phyloP scores from a whole-genome alignment of 768 basidiomycete species.

The Amanita thiersii region DNA sequence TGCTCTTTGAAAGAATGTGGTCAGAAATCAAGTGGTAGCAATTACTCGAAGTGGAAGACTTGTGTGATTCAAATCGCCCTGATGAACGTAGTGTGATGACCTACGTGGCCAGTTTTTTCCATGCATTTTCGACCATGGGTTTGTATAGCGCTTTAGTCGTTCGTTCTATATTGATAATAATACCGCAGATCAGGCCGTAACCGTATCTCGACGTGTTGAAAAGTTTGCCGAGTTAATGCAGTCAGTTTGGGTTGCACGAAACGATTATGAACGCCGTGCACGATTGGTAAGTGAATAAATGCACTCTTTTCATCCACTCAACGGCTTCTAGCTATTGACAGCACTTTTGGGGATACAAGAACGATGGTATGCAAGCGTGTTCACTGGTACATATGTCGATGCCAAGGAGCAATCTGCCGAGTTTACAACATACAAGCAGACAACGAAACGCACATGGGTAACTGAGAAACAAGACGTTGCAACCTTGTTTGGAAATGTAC shows the following conservation, averaged over 20 bases:
- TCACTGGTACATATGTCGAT: conserved; percentile 71
- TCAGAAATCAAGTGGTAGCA: too few relatives aligned
- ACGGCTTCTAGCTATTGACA: conserved; percentile 43
- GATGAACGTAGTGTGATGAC: conserved; percentile 99
- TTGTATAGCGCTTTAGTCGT: conserved; percentile 14
- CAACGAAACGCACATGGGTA: conserved; percentile 81
- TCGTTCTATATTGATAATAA: conserved; percentile 2
- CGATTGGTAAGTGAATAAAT: conserved; percentile 39
- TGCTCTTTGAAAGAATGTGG: neutral
- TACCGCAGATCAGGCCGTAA: conserved; percentile 82
- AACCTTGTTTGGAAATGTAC: conserved; percentile 86
- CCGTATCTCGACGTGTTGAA: conserved; percentile 86
- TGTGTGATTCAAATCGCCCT: conserved; percentile 80
- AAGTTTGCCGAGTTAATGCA: conserved; percentile 96
- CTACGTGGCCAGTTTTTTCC: conserved; percentile 95
- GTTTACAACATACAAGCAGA: conserved; percentile 78
- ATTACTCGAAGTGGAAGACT: conserved; percentile 92
- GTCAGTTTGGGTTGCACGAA: conserved; percentile 78
- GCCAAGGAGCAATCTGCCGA: conserved; percentile 68
- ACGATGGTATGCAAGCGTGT: conserved; percentile 59
- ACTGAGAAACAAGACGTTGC: conserved; percentile 83
- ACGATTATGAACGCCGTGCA: conserved; percentile 90
- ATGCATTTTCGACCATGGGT: conserved; percentile 98
- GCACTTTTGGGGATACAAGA: conserved; percentile 60
- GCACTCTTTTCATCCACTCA: conserved; percentile 9